phyloP scores from a whole-genome alignment of 306 rosid genomes.

The Vigna radiata region DNA sequence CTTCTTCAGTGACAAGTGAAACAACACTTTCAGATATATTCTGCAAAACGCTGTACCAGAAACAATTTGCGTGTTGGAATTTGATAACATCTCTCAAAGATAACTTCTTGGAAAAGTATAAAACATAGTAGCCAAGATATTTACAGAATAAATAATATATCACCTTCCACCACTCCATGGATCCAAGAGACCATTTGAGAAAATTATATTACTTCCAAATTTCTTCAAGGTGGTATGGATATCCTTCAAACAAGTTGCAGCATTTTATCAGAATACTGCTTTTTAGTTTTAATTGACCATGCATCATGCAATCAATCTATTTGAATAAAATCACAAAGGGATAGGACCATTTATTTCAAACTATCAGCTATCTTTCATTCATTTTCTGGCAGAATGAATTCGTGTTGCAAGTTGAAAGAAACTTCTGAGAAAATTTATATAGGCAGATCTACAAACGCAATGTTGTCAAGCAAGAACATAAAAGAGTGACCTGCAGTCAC shows the following conservation, averaged over 20 bases:
- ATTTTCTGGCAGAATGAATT: background rate
- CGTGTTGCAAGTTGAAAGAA: background rate
- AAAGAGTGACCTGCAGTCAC: slow-evolving; percentile 1
- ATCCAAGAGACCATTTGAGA: slow-evolving; percentile 87
- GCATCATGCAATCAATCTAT: background rate
- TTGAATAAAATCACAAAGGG: slow-evolving; percentile 24
- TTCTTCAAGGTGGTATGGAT: slow-evolving; percentile 58
- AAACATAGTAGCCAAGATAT: slow-evolving; percentile 29
- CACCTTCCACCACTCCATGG: slow-evolving; percentile 98
- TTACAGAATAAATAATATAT: slow-evolving; percentile 27
- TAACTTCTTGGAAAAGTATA: background rate
- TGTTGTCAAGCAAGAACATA: background rate
- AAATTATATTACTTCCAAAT: slow-evolving; percentile 84
- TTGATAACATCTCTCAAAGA: slow-evolving; percentile 15
- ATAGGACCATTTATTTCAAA: slow-evolving; percentile 20
- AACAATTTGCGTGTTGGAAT: slow-evolving; percentile 41
- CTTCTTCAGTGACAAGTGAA: slow-evolving; percentile 76
- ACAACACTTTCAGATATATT: slow-evolving; percentile 75
- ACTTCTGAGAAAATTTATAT: background rate
- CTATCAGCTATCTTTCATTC: slow-evolving; percentile 3
- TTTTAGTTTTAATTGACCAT: slow-evolving; percentile 14
- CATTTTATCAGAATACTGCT: slow-evolving; percentile 28
- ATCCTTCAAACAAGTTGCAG: slow-evolving; percentile 55
- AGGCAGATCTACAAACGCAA: background rate
- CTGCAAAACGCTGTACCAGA: slow-evolving; percentile 71